phyloP scores from a whole-genome alignment of 805 yeast genomes.

The Myxozyma melibiosi region DNA sequence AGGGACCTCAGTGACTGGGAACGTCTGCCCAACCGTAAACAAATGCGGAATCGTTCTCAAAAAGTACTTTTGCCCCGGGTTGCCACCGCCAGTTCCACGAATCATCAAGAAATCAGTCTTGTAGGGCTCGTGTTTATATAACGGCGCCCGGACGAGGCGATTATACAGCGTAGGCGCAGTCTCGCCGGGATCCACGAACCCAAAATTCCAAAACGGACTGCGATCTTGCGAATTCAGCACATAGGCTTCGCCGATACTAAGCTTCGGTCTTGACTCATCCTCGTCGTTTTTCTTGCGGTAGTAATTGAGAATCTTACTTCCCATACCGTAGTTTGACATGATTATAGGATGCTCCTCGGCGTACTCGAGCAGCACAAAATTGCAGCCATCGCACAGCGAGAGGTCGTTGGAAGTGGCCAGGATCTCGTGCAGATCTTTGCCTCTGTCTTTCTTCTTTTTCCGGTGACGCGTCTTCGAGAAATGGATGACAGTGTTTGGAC shows the following conservation, averaged over 20 bases:
- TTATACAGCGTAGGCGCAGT: conserved; percentile 92
- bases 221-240: conserved; percentile 95
- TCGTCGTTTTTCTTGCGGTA: conserved; percentile 81
- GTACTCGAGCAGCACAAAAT: conserved; percentile 79
- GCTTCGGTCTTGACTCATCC: conserved; percentile 83
- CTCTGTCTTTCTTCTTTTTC: conserved; percentile 87
- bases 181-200: conserved; percentile 92
- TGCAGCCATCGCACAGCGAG: conserved; percentile 80
- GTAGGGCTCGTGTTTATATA: conserved; percentile 79
- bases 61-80: conserved; percentile 63
- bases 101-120: conserved; percentile 80
- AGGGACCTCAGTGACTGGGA: conserved; percentile 93
- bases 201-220: conserved; percentile 98
- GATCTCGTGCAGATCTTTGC: conserved; percentile 74
- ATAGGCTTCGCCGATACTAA: conserved; percentile 90
- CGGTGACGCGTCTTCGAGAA: conserved; percentile 76
- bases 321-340: conserved; percentile 91
- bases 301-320: conserved; percentile 87
- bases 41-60: conserved; percentile 68
- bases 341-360: conserved; percentile 86
- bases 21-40: conserved; percentile 87
- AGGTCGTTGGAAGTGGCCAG: conserved; percentile 72
- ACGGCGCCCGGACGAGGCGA: conserved; percentile 88
- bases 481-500: conserved; percentile 75
- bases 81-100: conserved; percentile 71